Percentiles rank a stretch among this genome's conserved stretches.
phyloP scores from a whole-genome alignment of 2,329 filamentous ascomycete genomes.

The Chrysosporium keratinophilum region DNA sequence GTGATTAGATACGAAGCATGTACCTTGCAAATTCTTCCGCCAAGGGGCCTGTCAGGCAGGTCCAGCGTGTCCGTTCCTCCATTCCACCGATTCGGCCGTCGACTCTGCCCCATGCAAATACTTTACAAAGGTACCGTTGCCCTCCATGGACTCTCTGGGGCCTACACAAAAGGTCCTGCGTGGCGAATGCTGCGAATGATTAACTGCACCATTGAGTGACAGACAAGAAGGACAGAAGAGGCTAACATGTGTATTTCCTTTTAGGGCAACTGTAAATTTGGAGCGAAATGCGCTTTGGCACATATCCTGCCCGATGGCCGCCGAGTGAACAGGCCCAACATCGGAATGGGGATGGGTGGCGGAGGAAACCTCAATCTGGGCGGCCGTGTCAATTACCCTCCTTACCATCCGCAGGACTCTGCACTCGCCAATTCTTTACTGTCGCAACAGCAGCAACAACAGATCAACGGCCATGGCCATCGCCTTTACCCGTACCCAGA shows the following conservation, averaged over 20 bases:
- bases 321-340: constrained; percentile 66
- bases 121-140: constrained; percentile 72
- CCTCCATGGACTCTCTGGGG: not conserved
- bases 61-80: constrained; percentile 89
- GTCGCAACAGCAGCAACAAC: constrained; percentile 51
- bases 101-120: constrained; percentile 94
- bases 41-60: constrained; percentile 94
- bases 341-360: constrained; percentile 41
- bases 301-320: constrained; percentile 91
- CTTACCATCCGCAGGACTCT: constrained; percentile 55
- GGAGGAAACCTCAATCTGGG: constrained; percentile 52
- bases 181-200: not conserved
- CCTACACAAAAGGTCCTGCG: not conserved
- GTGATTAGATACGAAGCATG: constrained; percentile 74
- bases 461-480: constrained; percentile 41
- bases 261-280: constrained; percentile 97
- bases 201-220: not conserved
- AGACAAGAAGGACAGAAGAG: not conserved
- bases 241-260: not conserved
- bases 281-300: constrained; percentile 91
- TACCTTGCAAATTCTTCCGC: constrained; percentile 98
- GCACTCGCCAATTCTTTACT: constrained; percentile 66
- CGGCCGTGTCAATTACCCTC: constrained; percentile 56
- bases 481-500: constrained; percentile 35
- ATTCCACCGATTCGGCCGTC: constrained; percentile 73